Percentiles rank a stretch among this genome's conserved stretches.
Evolutionary conservation across 2,329 filamentous ascomycete genomes (phyloP).

Genomic region (Fusarium sp.): DNA sequence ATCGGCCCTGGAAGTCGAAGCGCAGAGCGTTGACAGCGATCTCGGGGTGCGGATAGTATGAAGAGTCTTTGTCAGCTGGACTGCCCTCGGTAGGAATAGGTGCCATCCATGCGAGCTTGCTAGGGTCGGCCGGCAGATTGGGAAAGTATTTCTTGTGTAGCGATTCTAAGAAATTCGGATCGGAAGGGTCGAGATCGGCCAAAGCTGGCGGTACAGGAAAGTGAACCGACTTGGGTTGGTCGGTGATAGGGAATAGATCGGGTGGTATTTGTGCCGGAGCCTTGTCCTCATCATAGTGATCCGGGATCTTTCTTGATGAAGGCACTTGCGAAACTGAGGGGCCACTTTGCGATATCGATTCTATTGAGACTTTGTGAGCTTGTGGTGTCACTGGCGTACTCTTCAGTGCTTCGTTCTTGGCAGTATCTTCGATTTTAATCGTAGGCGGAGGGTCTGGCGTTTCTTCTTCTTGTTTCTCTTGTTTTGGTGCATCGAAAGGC

Average conservation of each 20-base stretch:
- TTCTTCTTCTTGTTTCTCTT: slow-evolving; percentile 24
- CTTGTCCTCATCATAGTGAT: slow-evolving; percentile 57
- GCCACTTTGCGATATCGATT: not conserved
- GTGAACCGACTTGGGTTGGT: slow-evolving; percentile 63
- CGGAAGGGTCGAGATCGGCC: slow-evolving; percentile 84
- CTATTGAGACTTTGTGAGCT: not conserved
- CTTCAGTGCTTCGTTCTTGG: slow-evolving; percentile 20
- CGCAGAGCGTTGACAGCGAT: slow-evolving; percentile 83
- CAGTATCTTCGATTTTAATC: slow-evolving; percentile 52
- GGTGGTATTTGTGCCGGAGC: slow-evolving; percentile 55
- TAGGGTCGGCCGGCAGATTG: slow-evolving; percentile 83
- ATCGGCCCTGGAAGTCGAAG: slow-evolving; percentile 86
- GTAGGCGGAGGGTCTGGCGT: slow-evolving; percentile 42
- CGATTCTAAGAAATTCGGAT: slow-evolving; percentile 83
- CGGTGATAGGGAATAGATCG: slow-evolving; percentile 58
- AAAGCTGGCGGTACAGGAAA: slow-evolving; percentile 67
- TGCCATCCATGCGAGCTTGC: slow-evolving; percentile 90
- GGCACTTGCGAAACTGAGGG: not conserved
- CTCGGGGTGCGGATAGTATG: slow-evolving; percentile 83
- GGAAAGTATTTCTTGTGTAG: slow-evolving; percentile 96
- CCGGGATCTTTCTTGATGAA: slow-evolving; percentile 45
- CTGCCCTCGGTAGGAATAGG: slow-evolving; percentile 74
- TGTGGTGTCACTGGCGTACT: not conserved
- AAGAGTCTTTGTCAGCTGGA: slow-evolving; percentile 73
- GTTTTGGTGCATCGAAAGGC: slow-evolving; percentile 55